A percentile compares a stretch with the other conserved stretches of the same genome.
phyloP scores from a whole-genome alignment of 2,329 filamentous ascomycete genomes.

The Bimuria novae-zelandiae region DNA sequence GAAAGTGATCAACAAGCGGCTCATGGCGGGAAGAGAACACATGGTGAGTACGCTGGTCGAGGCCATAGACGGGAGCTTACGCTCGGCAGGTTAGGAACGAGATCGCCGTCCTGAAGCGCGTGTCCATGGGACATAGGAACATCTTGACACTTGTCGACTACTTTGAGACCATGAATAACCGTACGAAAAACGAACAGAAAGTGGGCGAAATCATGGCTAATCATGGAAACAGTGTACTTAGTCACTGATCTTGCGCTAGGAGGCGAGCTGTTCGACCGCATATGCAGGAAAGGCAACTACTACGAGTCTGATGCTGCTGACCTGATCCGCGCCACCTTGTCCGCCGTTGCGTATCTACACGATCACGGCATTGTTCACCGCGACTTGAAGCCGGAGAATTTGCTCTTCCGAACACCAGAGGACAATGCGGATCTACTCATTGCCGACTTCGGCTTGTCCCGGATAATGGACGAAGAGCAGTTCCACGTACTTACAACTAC shows the following conservation, averaged over 20 bases:
- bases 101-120: conserved; percentile 93
- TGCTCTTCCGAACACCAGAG: conserved; percentile 94
- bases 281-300: conserved; percentile 97
- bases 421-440: conserved; percentile 97
- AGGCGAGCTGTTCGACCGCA: conserved; percentile 96
- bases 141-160: conserved; percentile 98
- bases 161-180: conserved; percentile 99
- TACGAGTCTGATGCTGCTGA: conserved; percentile 97
- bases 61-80: neutral
- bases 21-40: conserved; percentile 97
- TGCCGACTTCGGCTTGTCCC: conserved; percentile 91
- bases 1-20: conserved; percentile 97
- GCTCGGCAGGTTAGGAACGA: conserved; percentile 82
- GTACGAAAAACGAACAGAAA: conserved; percentile 49
- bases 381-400: conserved; percentile 95
- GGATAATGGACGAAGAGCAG: conserved; percentile 99
- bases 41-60: conserved; percentile 69
- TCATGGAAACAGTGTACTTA: conserved; percentile 70
- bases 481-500: conserved; percentile 98
- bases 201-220: conserved; percentile 14
- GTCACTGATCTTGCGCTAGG: conserved; percentile 96
- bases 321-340: conserved; percentile 90
- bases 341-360: conserved; percentile 97
- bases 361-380: conserved; percentile 98
- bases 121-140: conserved; percentile 99